Evolutionary conservation across 1,139 yeast species (phyloP), one percentile per base, ranked within the genome.

Genomic region (Saccharomyces hybrid): DNA sequence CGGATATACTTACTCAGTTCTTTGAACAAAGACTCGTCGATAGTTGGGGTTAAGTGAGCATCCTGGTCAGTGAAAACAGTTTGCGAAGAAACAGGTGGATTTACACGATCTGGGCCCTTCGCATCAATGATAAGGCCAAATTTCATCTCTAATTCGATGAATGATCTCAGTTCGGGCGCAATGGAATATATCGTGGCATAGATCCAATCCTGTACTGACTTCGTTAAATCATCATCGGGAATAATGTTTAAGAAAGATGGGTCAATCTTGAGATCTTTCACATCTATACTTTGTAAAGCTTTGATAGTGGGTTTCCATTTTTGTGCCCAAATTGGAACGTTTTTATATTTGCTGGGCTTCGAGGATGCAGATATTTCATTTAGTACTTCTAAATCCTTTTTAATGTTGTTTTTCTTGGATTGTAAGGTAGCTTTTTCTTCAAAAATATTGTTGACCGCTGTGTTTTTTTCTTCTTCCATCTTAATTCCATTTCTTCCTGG

Each of bases 181-280:
- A 88, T 76, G 42, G 85, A 84, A 48, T 78, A 76, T 54, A 89
- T 76, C 59, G 87, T 85, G 29, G 95, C 91, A 74, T 85, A 90
- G 4, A 90, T 78, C 97, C 97, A 90, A 62, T 86, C 89, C 14
- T 95, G 88, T 5, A 90, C 82, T 44, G 88, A 82, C 63, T 93
- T 79, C 3, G 93, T 86, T 52, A 88, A 75, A 61, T 89, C 93
- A 61, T 88, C 89, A 51, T 88, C 85, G 0, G 97, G 97, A 27
- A 85, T 80, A 1, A 83, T 75, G 9, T 89, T 89, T 1, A 89
- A 80, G 23, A 88, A 77, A 29, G 87, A 82, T 55, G 66, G 62
- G 53, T 71, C 73, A 13, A 71, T 60, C 49, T 67, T 64, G 14
- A 65, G 59, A 53, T 67, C 67, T 20, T 63, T 64, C 20, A 62